Evolutionary conservation across 1,284 basidiomycete species (phyloP).

Genomic region (Prillingera fragicola): DNA sequence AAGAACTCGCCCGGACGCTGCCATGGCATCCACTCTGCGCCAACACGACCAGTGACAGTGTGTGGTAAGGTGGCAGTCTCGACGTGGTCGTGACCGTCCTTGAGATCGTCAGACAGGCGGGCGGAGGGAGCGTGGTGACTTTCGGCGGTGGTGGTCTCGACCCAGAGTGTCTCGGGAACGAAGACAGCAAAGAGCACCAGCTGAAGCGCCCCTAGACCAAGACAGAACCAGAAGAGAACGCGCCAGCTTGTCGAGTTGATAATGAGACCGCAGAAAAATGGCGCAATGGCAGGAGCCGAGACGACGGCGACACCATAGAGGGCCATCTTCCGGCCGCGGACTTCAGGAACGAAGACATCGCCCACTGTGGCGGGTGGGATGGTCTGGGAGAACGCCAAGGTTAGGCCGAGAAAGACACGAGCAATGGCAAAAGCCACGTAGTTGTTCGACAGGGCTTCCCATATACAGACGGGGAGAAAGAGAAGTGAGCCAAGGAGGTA

Average conservation of each 20-base stretch:
- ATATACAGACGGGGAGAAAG: constrained; percentile 40
- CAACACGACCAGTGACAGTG: constrained; percentile 26
- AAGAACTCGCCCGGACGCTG: constrained; percentile 33
- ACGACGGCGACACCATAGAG: constrained; percentile 31
- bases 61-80: no score
- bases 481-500: constrained; percentile 42
- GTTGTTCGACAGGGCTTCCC: constrained; percentile 31
- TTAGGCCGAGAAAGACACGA: constrained; percentile 28
- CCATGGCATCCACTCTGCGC: constrained; percentile 41
- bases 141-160: no score
- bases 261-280: constrained; percentile 39
- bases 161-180: constrained; percentile 45
- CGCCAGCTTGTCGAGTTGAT: constrained; percentile 27
- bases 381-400: constrained; percentile 26
- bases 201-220: constrained; percentile 34
- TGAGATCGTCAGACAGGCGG: no score
- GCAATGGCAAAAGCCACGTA: constrained; percentile 24
- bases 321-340: constrained; percentile 41
- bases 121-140: no score
- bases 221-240: constrained; percentile 38
- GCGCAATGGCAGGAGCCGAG: constrained; percentile 37
- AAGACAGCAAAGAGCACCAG: constrained; percentile 33
- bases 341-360: constrained; percentile 32
- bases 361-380: constrained; percentile 30
- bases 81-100: no score